A percentile compares a stretch with the other conserved stretches of the same genome.
These are phyloP conservation scores for Blumeria graminis DNA, from an alignment of 2,329 filamentous ascomycete species.

Conservation along the genomic window DNA sequence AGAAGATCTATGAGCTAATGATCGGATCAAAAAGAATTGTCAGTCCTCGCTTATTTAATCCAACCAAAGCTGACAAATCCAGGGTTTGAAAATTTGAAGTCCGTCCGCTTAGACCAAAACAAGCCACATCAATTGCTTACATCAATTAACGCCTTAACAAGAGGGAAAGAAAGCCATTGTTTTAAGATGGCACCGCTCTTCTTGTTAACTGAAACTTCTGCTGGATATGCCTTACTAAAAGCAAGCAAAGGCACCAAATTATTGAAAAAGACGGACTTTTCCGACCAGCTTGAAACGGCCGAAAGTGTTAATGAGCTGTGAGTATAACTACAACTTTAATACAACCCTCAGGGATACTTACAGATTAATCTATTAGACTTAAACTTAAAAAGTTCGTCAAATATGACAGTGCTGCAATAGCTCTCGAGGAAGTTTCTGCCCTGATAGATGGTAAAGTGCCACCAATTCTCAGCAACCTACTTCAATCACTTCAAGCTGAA, in stretches of 20 bases:
- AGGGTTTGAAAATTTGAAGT: no score
- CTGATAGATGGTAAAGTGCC: slow-evolving; percentile 90
- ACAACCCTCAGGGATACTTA: no score
- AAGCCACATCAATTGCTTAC: no score
- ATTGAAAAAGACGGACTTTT: slow-evolving; percentile 63
- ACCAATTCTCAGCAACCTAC: slow-evolving; percentile 55
- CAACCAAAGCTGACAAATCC: no score
- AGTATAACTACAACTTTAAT: slow-evolving; percentile 19
- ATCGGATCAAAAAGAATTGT: no score
- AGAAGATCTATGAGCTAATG: no score
- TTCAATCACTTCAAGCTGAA: slow-evolving; percentile 85
- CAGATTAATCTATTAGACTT: slow-evolving; percentile 26
- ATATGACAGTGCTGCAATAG: slow-evolving; percentile 80
- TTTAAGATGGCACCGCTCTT: slow-evolving; percentile 63
- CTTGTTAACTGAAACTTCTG: slow-evolving; percentile 69
- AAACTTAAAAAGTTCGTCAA: slow-evolving; percentile 96
- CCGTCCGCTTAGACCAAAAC: no score
- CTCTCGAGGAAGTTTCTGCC: slow-evolving; percentile 71
- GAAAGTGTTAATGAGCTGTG: slow-evolving; percentile 74
- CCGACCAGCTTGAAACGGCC: slow-evolving; percentile 48
- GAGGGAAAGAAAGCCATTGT: no score
- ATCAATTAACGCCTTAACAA: no score
- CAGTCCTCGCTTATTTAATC: no score
- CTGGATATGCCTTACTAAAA: slow-evolving; percentile 92
- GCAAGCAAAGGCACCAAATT: slow-evolving; percentile 87